Evolutionary conservation across 2,329 filamentous ascomycete genomes (phyloP), one percentile per base, ranked within the genome.

Genomic region (Zarea fungicola): DNA sequence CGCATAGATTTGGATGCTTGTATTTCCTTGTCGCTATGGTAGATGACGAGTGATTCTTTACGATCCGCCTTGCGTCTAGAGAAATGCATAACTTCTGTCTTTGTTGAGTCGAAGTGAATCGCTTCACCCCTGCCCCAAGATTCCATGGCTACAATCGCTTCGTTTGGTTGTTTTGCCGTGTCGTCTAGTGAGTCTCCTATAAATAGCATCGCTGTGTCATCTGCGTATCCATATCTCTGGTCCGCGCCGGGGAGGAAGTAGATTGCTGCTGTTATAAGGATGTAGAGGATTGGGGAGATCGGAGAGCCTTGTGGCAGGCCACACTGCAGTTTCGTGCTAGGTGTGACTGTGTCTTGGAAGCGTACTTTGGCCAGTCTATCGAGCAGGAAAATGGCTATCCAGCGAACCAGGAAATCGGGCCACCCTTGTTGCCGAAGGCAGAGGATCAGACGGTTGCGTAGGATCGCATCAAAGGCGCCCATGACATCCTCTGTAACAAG

Each of bases 131-230:
- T 46, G 19, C 32, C 43, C 34, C 7, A 46, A 8, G 34, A 37
- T 10, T 53, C 31, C 6, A 55, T 48, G 21, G 53, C 48, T 22
- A 47, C 25, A 4, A 54, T 35, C n/a, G 46, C 34, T 16, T 32
- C 37, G 9, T 52, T 40, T 28, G 54, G 51, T 16, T 22, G 32
- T 25, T 23, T n/a, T 13, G 50, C 40, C 9, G 48, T 57, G 34
- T 54, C 43, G 19, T 53, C 42, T 8, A 55, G 46, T 1, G 48
- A 53, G 8, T 52, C 21, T 19, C 52, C 50, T 3, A 49, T 40
- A 34, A 42, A 52, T 29, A 58, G 53, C 16, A 56, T 55, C 14
- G 40, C 51, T 13, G 44, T 50, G 40, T 60, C 50, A 26, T 59
- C 52, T 5, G 52, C 51, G 39, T 60, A 58, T 25, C 57, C 53